Evolutionary conservation across 2,329 filamentous ascomycete species (phyloP).

Genomic region (Fusarium liriodendri): DNA sequence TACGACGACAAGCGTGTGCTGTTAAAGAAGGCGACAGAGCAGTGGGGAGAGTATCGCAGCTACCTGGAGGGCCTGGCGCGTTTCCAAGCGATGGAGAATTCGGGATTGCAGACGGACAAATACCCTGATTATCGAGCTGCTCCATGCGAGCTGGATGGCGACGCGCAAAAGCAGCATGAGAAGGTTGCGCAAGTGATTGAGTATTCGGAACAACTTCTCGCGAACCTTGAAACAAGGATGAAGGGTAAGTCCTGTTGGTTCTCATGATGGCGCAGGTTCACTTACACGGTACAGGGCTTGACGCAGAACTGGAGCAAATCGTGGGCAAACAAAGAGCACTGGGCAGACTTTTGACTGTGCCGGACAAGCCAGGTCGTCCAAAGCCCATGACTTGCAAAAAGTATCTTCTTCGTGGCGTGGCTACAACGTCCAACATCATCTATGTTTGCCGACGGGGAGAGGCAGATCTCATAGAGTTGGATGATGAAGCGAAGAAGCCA

Average conservation of each 20-base stretch:
- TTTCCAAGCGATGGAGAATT: conserved; percentile 52
- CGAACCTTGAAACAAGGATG: conserved; percentile 49
- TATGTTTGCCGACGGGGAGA: conserved; percentile 62
- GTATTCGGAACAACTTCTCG: conserved; percentile 48
- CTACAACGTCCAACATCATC: conserved; percentile 57
- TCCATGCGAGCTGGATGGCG: conserved; percentile 50
- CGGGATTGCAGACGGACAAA: conserved; percentile 52
- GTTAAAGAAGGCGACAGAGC: conserved; percentile 45
- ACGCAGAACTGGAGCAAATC: conserved; percentile 47
- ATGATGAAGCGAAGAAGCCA: conserved; percentile 42
- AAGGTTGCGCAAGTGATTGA: conserved; percentile 50
- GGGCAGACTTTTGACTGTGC: conserved; percentile 53
- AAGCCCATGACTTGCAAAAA: conserved; percentile 56
- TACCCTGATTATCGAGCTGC: conserved; percentile 54
- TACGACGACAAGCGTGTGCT: conserved; percentile 45
- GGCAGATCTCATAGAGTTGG: conserved; percentile 56
- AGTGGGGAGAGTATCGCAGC: conserved; percentile 48
- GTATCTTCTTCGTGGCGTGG: conserved; percentile 64
- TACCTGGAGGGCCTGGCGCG: conserved; percentile 52
- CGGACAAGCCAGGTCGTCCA: conserved; percentile 50
- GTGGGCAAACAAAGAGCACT: conserved; percentile 52
- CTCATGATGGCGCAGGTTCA: background rate
- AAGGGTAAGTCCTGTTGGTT: conserved; percentile 47
- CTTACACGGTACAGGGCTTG: conserved; percentile 46
- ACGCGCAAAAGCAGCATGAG: conserved; percentile 45